These are phyloP conservation scores for Capillidium heterosporum DNA, from an alignment of 371 early-diverging fungal genomes.

Conservation along the genomic window DNA sequence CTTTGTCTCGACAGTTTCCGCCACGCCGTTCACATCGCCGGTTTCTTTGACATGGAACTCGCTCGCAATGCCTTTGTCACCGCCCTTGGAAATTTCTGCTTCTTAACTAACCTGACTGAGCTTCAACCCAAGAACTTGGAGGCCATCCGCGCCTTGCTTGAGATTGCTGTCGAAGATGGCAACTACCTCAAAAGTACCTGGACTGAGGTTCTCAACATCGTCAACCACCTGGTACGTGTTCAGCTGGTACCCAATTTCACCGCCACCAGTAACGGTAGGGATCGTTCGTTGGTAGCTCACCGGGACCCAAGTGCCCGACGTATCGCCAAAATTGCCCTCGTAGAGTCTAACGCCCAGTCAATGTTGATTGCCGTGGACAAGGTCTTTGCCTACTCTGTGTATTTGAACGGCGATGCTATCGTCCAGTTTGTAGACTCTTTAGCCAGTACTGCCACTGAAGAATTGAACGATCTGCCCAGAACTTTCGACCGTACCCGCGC, in stretches of 20 bases:
- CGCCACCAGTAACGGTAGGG: neutral
- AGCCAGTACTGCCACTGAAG: slow-evolving; percentile 75
- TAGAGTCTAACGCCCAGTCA: slow-evolving; percentile 21
- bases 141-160: slow-evolving; percentile 64
- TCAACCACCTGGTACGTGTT: slow-evolving; percentile 67
- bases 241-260: slow-evolving; percentile 27
- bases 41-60: slow-evolving; percentile 70
- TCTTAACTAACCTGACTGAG: slow-evolving; percentile 57
- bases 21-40: slow-evolving; percentile 53
- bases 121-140: slow-evolving; percentile 76
- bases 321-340: slow-evolving; percentile 5
- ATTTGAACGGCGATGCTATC: slow-evolving; percentile 37
- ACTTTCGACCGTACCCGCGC: slow-evolving; percentile 10
- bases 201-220: slow-evolving; percentile 75
- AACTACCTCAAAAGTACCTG: slow-evolving; percentile 68
- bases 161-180: slow-evolving; percentile 66
- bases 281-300: slow-evolving; percentile 7
- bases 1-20: slow-evolving; percentile 66
- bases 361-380: slow-evolving; percentile 48
- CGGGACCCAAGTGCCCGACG: neutral
- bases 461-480: slow-evolving; percentile 48
- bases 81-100: slow-evolving; percentile 71
- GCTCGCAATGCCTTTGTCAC: slow-evolving; percentile 80
- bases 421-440: slow-evolving; percentile 78
- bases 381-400: slow-evolving; percentile 37